phyloP scores from a whole-genome alignment of 495 filamentous ascomycete species.

The Patellaria atrata region DNA sequence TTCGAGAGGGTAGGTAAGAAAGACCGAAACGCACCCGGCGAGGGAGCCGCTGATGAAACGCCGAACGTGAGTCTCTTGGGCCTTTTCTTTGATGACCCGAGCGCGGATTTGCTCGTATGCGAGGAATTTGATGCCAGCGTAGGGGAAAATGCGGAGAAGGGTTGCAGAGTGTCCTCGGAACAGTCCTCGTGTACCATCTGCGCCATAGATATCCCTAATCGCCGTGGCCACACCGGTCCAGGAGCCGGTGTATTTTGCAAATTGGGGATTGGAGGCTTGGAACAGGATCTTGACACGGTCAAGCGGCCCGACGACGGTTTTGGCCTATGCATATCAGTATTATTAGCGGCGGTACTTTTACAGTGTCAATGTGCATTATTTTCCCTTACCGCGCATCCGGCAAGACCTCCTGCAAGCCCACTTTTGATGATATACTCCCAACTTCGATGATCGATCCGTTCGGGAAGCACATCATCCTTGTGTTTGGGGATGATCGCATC shows the following conservation, averaged over 20 bases:
- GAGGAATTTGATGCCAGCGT: conserved; percentile 93
- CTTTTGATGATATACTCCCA: conserved; percentile 69
- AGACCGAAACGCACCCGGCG: conserved; percentile 79
- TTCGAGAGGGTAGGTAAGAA: conserved; percentile 90
- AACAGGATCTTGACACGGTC: conserved; percentile 98
- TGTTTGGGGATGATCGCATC: conserved; percentile 28
- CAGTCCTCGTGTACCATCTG: conserved; percentile 60
- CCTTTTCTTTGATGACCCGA: conserved; percentile 48
- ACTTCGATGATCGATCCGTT: conserved; percentile 50
- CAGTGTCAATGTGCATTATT: conserved; percentile 2
- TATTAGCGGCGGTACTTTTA: too few species aligned
- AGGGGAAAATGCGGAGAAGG: conserved; percentile 87
- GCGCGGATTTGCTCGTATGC: conserved; percentile 91
- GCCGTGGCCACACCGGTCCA: conserved; percentile 69
- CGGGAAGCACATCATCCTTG: conserved; percentile 16
- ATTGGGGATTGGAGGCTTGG: conserved; percentile 87
- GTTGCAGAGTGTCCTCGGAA: conserved; percentile 93
- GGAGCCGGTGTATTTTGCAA: conserved; percentile 75
- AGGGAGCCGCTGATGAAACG: conserved; percentile 64
- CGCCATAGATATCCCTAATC: conserved; percentile 64
- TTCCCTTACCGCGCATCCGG: conserved; percentile 60
- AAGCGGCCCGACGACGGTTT: conserved; percentile 88
- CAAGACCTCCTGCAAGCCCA: conserved; percentile 73
- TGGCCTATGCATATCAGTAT: conserved; percentile 50
- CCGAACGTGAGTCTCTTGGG: conserved; percentile 67